These are phyloP conservation scores for Dictyophora rubrovolvata DNA, from an alignment of 768 basidiomycete species.

Conservation along the genomic window DNA sequence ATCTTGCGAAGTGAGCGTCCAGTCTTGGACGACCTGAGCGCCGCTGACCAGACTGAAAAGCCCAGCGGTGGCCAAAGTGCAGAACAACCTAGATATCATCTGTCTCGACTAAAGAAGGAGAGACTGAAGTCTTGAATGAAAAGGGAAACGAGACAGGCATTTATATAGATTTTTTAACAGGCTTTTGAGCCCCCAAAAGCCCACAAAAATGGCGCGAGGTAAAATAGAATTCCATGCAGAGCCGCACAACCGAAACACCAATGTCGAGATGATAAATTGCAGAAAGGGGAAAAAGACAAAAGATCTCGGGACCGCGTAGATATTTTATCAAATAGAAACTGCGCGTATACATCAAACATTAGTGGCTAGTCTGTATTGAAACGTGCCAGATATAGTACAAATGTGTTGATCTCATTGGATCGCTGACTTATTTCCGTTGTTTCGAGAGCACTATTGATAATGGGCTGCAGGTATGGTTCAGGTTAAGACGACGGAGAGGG, in stretches of 20 bases:
- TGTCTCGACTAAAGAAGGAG: not conserved
- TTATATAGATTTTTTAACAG: not conserved
- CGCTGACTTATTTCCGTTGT: not conserved
- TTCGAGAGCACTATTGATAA: no score
- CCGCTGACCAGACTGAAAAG: not conserved
- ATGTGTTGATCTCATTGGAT: not conserved
- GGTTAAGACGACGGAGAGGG: no score
- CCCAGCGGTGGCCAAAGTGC: not conserved
- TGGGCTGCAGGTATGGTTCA: no score
- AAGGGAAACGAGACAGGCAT: not conserved
- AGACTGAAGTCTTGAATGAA: not conserved
- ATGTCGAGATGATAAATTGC: not conserved
- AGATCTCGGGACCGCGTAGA: not conserved
- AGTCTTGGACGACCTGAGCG: not conserved
- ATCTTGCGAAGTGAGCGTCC: conserved; percentile 15
- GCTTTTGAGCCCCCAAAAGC: not conserved
- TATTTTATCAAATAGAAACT: not conserved
- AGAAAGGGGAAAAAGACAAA: not conserved
- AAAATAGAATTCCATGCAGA: no score
- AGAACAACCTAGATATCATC: not conserved
- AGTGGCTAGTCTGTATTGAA: not conserved
- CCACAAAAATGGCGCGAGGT: not conserved
- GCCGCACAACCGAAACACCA: not conserved
- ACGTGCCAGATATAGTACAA: no score
- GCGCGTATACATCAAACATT: not conserved